Evolutionary conservation across 2,329 filamentous ascomycete genomes (phyloP).

Genomic region (Beauveria sp.): DNA sequence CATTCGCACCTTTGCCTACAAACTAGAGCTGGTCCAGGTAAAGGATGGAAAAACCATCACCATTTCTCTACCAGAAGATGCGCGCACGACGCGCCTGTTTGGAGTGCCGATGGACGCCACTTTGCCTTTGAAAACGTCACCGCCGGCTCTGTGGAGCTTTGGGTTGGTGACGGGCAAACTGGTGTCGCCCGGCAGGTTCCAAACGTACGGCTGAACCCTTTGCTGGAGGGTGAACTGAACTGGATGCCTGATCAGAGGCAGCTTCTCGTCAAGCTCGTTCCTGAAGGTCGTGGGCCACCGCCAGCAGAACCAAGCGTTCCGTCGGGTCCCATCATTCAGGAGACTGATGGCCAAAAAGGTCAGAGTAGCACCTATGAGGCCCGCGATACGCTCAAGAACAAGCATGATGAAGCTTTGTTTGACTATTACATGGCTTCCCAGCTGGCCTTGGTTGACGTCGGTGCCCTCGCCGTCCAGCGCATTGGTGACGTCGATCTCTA

Average conservation of each 20-base stretch:
- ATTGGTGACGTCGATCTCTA: not conserved
- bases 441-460: not conserved
- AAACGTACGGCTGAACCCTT: not conserved
- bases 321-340: not conserved
- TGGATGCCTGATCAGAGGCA: slow-evolving; percentile 6
- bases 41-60: not conserved
- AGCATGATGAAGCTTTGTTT: slow-evolving; percentile 5
- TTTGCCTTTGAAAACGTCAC: slow-evolving; percentile 10
- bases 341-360: slow-evolving; percentile 5
- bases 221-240: not conserved
- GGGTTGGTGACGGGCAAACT: not conserved
- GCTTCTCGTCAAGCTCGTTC: slow-evolving; percentile 6
- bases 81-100: not conserved
- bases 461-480: not conserved
- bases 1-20: slow-evolving; percentile 6
- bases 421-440: slow-evolving; percentile 5
- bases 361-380: slow-evolving; percentile 7
- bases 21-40: slow-evolving; percentile 1
- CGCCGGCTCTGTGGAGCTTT: slow-evolving; percentile 4
- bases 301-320: not conserved
- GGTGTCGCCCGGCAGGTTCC: not conserved
- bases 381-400: slow-evolving; percentile 3
- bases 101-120: not conserved
- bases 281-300: not conserved
- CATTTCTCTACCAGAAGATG: not conserved